phyloP scores from a whole-genome alignment of 768 basidiomycete genomes.

The Xerocomellus chrysenteron region DNA sequence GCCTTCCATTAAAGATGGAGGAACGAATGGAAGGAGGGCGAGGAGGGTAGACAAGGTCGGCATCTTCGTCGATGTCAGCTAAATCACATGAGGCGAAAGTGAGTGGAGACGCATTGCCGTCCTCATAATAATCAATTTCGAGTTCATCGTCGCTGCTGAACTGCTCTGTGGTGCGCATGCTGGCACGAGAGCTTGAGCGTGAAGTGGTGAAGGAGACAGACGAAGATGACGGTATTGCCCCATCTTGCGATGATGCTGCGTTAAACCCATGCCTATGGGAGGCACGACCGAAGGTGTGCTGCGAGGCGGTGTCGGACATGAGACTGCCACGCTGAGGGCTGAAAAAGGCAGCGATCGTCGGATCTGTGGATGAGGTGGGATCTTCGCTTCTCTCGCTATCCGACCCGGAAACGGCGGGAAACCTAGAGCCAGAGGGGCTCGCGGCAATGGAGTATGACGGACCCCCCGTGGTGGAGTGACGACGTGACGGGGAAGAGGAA shows the following conservation, averaged over 20 bases:
- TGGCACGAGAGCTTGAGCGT: slow-evolving; percentile 33
- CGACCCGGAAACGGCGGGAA: slow-evolving; percentile 17
- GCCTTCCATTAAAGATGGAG: slow-evolving; percentile 31
- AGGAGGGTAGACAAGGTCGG: slow-evolving; percentile 21
- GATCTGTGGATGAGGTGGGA: slow-evolving; percentile 36
- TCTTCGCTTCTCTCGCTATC: slow-evolving; percentile 38
- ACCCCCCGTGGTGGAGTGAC: slow-evolving; percentile 12
- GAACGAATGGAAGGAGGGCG: slow-evolving; percentile 27
- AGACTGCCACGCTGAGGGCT: slow-evolving; percentile 24
- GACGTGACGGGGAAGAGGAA: slow-evolving; percentile 16
- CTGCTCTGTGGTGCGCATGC: slow-evolving; percentile 36
- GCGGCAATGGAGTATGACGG: background rate
- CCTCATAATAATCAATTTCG: slow-evolving; percentile 40
- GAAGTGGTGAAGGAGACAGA: slow-evolving; percentile 43
- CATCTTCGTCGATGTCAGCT: slow-evolving; percentile 33
- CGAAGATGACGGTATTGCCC: slow-evolving; percentile 40
- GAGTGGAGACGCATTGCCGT: slow-evolving; percentile 38
- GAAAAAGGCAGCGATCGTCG: slow-evolving; percentile 20
- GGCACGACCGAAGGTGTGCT: slow-evolving; percentile 49
- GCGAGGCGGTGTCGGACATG: slow-evolving; percentile 44
- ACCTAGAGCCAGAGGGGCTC: background rate
- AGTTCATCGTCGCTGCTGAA: slow-evolving; percentile 51
- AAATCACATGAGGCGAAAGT: slow-evolving; percentile 43
- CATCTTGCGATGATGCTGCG: slow-evolving; percentile 24
- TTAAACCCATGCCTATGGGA: slow-evolving; percentile 28